Evolutionary conservation across 345 rosid genomes (phyloP).

Genomic region (Eucalyptus pauciflora): DNA sequence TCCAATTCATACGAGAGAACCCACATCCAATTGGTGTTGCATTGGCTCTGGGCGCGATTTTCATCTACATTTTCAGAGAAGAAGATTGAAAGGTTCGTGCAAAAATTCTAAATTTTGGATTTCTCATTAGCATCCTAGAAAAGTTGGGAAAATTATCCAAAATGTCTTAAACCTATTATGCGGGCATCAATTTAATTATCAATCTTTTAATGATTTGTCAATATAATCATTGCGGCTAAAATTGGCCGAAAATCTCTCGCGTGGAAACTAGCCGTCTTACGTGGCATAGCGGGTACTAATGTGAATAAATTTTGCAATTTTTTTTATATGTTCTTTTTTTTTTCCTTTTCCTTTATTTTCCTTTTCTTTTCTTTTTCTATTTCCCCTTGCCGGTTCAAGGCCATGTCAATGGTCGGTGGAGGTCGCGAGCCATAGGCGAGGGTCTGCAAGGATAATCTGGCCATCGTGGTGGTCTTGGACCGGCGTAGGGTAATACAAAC

Average conservation of each 20-base stretch:
- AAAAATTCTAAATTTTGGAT: not conserved
- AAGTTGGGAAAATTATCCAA: no score
- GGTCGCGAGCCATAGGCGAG: not conserved
- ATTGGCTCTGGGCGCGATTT: not conserved
- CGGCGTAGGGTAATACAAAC: fast-evolving
- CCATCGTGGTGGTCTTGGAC: not conserved
- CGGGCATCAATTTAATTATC: not conserved
- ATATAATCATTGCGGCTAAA: not conserved
- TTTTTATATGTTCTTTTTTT: no score
- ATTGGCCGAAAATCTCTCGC: fast-evolving
- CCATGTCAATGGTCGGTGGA: fast-evolving
- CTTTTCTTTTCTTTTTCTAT: no score
- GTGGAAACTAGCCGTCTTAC: not conserved
- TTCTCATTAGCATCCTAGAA: not conserved
- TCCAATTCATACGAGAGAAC: not conserved
- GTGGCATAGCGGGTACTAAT: fast-evolving
- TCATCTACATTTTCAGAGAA: not conserved
- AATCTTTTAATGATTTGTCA: no score
- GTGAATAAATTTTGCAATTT: not conserved
- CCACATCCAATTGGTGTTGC: not conserved
- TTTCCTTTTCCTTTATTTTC: no score
- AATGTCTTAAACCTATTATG: no score
- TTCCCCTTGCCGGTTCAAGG: not conserved
- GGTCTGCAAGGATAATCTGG: not conserved
- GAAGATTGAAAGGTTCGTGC: not conserved